Evolutionary conservation across 2,329 filamentous ascomycete species (phyloP).

Genomic region (Calonectria hawksworthii): DNA sequence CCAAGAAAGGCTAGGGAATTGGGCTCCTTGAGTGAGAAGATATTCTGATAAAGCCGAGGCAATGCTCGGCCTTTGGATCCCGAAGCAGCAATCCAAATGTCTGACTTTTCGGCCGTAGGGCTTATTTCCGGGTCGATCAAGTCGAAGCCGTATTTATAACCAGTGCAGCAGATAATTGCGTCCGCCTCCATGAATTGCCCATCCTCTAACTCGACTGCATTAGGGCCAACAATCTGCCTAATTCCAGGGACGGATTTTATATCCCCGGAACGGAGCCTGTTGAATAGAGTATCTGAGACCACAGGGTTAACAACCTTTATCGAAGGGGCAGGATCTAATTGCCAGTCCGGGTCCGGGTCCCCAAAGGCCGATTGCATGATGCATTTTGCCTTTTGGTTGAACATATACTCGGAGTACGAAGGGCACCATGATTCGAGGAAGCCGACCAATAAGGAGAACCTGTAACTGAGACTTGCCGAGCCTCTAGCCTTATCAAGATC

Average conservation of each 20-base stretch:
- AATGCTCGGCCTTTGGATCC: constrained; percentile 45
- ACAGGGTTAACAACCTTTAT: constrained; percentile 45
- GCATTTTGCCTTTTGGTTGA: constrained; percentile 31
- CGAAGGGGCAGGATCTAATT: constrained; percentile 44
- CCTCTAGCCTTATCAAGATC: constrained; percentile 49
- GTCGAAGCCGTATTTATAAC: constrained; percentile 52
- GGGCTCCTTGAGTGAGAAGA: constrained; percentile 58
- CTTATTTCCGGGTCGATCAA: constrained; percentile 38
- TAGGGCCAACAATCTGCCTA: constrained; percentile 40
- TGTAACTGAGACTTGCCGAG: constrained; percentile 51
- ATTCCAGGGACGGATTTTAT: constrained; percentile 51
- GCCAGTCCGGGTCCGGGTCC: constrained; percentile 42
- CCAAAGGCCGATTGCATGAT: constrained; percentile 39
- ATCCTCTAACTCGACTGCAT: constrained; percentile 48
- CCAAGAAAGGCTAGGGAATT: constrained; percentile 56
- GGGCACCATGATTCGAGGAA: constrained; percentile 45
- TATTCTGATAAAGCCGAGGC: constrained; percentile 57
- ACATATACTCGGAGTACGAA: constrained; percentile 28
- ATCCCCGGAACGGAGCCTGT: constrained; percentile 54
- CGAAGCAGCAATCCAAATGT: constrained; percentile 34
- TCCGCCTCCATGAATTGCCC: constrained; percentile 50
- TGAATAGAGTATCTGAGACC: constrained; percentile 46
- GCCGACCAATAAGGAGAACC: constrained; percentile 47
- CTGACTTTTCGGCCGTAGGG: constrained; percentile 31
- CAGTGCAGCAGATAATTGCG: constrained; percentile 54